These are phyloP conservation scores for Myxozyma neglecta DNA, from an alignment of 805 yeast species.

Conservation along the genomic window DNA sequence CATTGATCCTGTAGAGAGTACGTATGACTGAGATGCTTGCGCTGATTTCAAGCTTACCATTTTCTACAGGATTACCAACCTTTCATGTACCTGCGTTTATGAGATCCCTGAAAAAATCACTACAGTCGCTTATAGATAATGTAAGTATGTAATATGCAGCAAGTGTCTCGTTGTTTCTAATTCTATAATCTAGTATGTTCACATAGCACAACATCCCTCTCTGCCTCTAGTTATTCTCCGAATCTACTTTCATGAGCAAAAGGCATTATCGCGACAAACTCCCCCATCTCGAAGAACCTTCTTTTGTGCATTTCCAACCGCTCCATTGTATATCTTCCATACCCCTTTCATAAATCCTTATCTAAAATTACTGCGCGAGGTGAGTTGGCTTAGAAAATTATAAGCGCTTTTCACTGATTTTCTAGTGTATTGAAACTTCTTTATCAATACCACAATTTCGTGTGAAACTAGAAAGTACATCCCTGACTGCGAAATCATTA, in stretches of 20 bases:
- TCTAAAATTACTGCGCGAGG: slow-evolving; percentile 6
- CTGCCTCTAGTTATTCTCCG: slow-evolving; percentile 24
- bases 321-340: slow-evolving; percentile 22
- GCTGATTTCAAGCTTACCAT: neutral
- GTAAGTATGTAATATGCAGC: neutral
- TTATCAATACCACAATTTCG: slow-evolving; percentile 18
- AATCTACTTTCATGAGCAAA: slow-evolving; percentile 16
- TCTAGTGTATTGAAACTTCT: slow-evolving; percentile 21
- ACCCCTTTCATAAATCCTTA: slow-evolving; percentile 22
- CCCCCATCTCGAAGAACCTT: slow-evolving; percentile 6
- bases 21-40: neutral
- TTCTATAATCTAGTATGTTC: slow-evolving; percentile 13
- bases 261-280: neutral
- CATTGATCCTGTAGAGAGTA: neutral
- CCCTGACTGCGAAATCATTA: slow-evolving; percentile 21
- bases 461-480: slow-evolving; percentile 14
- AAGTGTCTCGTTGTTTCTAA: neutral
- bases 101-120: slow-evolving; percentile 6
- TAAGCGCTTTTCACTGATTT: neutral
- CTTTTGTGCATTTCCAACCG: slow-evolving; percentile 21
- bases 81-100: slow-evolving; percentile 22
- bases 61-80: slow-evolving; percentile 5
- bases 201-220: slow-evolving; percentile 22
- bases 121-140: slow-evolving; percentile 12
- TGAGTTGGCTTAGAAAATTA: slow-evolving; percentile 6